A percentile compares a stretch with the other conserved stretches of the same genome.
These are phyloP conservation scores for Lentinula guzmanii DNA, from an alignment of 768 basidiomycete species.

Conservation along the genomic window DNA sequence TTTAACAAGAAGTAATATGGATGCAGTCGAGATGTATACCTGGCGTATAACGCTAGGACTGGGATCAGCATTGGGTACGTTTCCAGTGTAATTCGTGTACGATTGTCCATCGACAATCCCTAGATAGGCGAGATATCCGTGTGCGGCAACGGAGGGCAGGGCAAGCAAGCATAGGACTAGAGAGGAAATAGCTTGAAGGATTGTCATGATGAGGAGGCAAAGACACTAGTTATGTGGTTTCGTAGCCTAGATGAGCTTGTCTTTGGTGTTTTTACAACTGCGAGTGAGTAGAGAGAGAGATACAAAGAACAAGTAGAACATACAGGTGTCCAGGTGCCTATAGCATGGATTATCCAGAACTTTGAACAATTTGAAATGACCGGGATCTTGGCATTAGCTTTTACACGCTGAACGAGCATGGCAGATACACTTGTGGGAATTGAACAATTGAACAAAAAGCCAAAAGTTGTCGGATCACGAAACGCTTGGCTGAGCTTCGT, in stretches of 20 bases:
- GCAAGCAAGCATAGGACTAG: constrained; percentile 13
- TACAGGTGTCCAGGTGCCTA: not conserved
- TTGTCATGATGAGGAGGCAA: not conserved
- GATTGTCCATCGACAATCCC: constrained; percentile 33
- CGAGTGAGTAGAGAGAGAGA: not conserved
- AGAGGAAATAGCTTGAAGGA: not conserved
- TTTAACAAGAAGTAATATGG: no score
- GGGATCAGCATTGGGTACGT: constrained; percentile 32
- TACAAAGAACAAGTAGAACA: not conserved
- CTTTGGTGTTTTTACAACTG: not conserved
- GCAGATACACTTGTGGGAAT: not conserved
- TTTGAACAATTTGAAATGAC: not conserved
- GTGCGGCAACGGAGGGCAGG: constrained; percentile 24
- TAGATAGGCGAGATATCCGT: constrained; percentile 38
- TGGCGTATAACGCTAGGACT: constrained; percentile 37
- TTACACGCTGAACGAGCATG: not conserved
- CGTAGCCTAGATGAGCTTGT: not conserved
- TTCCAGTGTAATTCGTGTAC: constrained; percentile 28
- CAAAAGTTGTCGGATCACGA: not conserved
- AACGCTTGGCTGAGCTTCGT: not conserved
- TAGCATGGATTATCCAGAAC: not conserved
- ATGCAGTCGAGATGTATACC: constrained; percentile 19
- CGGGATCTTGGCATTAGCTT: not conserved
- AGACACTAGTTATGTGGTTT: not conserved
- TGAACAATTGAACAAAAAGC: not conserved